A percentile compares a stretch with the other conserved stretches of the same genome.
These are phyloP conservation scores for Grosmannia clavigera DNA, from an alignment of 2,329 filamentous ascomycete species.

Conservation along the genomic window DNA sequence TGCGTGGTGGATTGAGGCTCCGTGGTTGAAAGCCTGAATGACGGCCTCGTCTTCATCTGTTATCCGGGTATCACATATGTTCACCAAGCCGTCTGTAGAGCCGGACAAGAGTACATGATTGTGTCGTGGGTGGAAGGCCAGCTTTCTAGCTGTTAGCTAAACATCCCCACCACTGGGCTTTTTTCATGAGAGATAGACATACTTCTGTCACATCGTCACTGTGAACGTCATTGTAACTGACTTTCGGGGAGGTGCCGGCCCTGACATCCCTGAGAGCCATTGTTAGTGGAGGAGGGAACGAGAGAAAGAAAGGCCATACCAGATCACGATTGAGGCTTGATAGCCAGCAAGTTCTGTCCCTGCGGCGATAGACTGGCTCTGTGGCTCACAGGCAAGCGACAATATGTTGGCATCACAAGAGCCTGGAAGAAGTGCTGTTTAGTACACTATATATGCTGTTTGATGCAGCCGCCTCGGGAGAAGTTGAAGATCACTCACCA, in stretches of 20 bases:
- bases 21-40: conserved; percentile 67
- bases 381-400: conserved; percentile 49
- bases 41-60: conserved; percentile 66
- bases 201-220: conserved; percentile 56
- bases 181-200: not conserved
- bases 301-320: conserved; percentile 27
- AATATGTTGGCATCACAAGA: conserved; percentile 29
- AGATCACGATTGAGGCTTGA: conserved; percentile 47
- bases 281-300: not conserved
- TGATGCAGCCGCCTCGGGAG: not conserved
- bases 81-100: conserved; percentile 69
- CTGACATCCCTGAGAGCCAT: conserved; percentile 41
- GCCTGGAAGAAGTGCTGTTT: conserved; percentile 17
- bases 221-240: conserved; percentile 52
- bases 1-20: conserved; percentile 60
- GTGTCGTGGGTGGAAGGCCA: conserved; percentile 48
- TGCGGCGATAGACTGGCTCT: conserved; percentile 49
- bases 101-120: conserved; percentile 57
- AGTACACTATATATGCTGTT: no score
- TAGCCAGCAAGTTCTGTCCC: conserved; percentile 61
- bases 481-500: not conserved
- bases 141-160: conserved; percentile 19
- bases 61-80: conserved; percentile 59
- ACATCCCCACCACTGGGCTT: not conserved
- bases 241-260: conserved; percentile 29